A percentile compares a stretch with the other conserved stretches of the same genome.
Conservation (phyloP, 2,329 filamentous ascomycete genomes). For the Diaporthe australafricana region DNA sequence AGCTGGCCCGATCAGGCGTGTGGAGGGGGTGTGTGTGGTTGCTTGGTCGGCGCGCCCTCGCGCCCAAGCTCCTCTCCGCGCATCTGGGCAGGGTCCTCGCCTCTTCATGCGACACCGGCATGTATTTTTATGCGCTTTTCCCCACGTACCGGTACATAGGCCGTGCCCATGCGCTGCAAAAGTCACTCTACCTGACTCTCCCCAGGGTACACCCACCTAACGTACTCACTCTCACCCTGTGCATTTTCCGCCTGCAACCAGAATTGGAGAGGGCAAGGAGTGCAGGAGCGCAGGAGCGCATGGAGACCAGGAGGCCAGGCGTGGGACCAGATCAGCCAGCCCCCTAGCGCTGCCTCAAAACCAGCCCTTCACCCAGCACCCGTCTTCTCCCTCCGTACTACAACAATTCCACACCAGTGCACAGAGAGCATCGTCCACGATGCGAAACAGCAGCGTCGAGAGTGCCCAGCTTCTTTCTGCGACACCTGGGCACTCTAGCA, state of each 20-base stretch:
- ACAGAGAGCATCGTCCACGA: not conserved
- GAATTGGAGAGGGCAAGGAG: slow-evolving; percentile 3
- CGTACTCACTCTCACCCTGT: slow-evolving; percentile 25
- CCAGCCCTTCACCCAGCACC: slow-evolving; percentile 29
- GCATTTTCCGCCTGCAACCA: slow-evolving; percentile 25
- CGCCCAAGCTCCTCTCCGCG: slow-evolving; percentile 8
- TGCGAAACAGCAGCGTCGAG: not conserved
- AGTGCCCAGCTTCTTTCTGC: slow-evolving; percentile 1
- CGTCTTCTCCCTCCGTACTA: slow-evolving; percentile 24
- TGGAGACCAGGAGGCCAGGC: slow-evolving; percentile 35
- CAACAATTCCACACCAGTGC: slow-evolving; percentile 27
- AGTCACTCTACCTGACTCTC: slow-evolving; percentile 32
- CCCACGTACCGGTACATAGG: slow-evolving; percentile 47
- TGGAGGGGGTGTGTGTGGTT: slow-evolving; percentile 20
- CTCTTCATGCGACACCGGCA: slow-evolving; percentile 41
- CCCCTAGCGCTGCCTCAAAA: slow-evolving; percentile 38
- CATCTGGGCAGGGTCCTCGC: slow-evolving; percentile 25
- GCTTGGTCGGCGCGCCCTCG: not conserved
- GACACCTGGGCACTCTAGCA: not conserved
- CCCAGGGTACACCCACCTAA: slow-evolving; percentile 7
- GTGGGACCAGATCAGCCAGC: slow-evolving; percentile 33
- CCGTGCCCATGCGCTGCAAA: slow-evolving; percentile 39
- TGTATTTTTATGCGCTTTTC: slow-evolving; percentile 44
- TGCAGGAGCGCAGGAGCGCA: not conserved
- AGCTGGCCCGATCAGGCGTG: slow-evolving; percentile 24